Base-by-base conservation (phyloP, 176 grass and related monocot genomes). In the Tillandsia fasciculata region DNA sequence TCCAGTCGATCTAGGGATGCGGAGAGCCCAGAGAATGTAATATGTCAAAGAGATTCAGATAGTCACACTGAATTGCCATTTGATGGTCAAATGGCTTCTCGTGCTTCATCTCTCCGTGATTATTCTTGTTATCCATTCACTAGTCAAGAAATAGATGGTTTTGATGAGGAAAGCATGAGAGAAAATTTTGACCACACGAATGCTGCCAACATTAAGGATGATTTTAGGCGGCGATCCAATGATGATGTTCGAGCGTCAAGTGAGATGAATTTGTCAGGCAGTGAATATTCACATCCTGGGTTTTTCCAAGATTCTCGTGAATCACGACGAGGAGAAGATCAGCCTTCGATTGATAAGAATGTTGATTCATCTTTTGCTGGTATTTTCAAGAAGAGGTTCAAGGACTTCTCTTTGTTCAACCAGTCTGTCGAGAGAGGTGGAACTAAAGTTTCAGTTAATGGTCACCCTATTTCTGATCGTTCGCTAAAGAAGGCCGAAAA, bases 401-500 rank as follows among this genome's bases (percentile, higher is more conserved):
- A 89, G 53, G 86, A 87, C 71, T 78, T 84, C 59, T 76, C 83
- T 74, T 84, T 87, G 64, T 87, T 90, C 71, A 92, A 87, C 67
- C 79, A 82, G 52, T 79, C 86, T 26, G 67, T 82, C 71, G 81
- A 84, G 27, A 86, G 26, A 64, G 51, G 51, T 26, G 75, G 64
- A 77, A 71, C 71, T 79, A 87, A 87, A 61, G 86, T 97, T 83
- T 97, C 77, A 65, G 76, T 97, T 50, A 97, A 97, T 87, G 86
- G 89, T 10, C 82, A 89, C 59, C 86, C 87, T 72, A 93, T 97
- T 83, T 90, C 86, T 68, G 89, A 93, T 73, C 85, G 82, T 65
- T 83, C 77, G 66, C 81, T 92, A 83, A 92, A 85, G 72, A 88
- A 89, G 77, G 94, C 94, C 72, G 94, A 97, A 80, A 90, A 90